A percentile compares a stretch with the other conserved stretches of the same genome.
Evolutionary conservation across 352 stramenopile species (phyloP).

Genomic region (Lagenidium giganteum): DNA sequence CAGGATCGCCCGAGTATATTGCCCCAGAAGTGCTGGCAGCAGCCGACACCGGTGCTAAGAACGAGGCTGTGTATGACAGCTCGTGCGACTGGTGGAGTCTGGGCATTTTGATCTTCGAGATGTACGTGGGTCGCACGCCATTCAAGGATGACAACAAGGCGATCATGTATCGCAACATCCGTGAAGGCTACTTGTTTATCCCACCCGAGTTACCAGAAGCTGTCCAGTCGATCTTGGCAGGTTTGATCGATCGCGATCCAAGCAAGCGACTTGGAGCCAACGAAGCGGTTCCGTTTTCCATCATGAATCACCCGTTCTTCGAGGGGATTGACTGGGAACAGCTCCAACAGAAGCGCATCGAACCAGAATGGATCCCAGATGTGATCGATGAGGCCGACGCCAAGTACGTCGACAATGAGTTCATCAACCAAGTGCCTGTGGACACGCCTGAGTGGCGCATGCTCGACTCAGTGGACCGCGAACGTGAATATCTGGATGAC

Average conservation of each 20-base stretch:
- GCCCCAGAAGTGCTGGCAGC: slow-evolving; percentile 86
- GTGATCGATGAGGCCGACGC: slow-evolving; percentile 79
- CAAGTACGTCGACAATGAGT: slow-evolving; percentile 88
- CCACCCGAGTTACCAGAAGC: slow-evolving; percentile 65
- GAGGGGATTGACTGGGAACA: slow-evolving; percentile 83
- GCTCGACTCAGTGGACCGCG: slow-evolving; percentile 83
- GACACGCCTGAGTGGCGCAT: slow-evolving; percentile 87
- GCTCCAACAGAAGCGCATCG: slow-evolving; percentile 71
- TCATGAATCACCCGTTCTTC: slow-evolving; percentile 89
- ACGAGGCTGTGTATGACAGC: slow-evolving; percentile 57
- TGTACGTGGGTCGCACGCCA: slow-evolving; percentile 87
- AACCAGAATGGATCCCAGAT: slow-evolving; percentile 77
- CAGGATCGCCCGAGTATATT: slow-evolving; percentile 89
- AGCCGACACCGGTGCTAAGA: slow-evolving; percentile 42
- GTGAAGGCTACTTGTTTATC: slow-evolving; percentile 77
- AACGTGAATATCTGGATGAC: slow-evolving; percentile 80
- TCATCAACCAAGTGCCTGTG: slow-evolving; percentile 81
- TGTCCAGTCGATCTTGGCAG: slow-evolving; percentile 65
- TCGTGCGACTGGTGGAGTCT: slow-evolving; percentile 90
- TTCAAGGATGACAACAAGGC: slow-evolving; percentile 90
- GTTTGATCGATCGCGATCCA: slow-evolving; percentile 75
- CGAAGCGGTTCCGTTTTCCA: slow-evolving; percentile 77
- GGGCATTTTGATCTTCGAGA: slow-evolving; percentile 89
- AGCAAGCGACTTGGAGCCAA: slow-evolving; percentile 68
- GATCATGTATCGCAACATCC: slow-evolving; percentile 91